phyloP scores from a whole-genome alignment of 2,329 filamentous ascomycete species.

The Colletotrichum agaves region DNA sequence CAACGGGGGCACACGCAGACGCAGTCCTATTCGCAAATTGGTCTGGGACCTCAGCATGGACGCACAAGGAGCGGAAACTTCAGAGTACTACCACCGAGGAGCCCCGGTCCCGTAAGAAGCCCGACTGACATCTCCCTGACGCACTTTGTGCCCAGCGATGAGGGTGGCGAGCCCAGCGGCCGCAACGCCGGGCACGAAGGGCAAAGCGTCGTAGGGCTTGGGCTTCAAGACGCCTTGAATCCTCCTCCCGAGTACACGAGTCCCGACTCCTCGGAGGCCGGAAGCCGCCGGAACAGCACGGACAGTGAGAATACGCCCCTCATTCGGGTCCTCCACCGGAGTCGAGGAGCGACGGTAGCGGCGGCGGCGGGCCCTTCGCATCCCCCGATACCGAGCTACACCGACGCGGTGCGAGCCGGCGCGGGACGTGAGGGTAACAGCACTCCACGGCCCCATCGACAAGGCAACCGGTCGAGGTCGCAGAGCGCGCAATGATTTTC shows the following conservation, averaged over 20 bases:
- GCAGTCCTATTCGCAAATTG: slow-evolving; percentile 48
- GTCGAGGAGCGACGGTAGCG: slow-evolving; percentile 60
- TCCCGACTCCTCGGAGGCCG: slow-evolving; percentile 68
- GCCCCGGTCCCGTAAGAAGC: slow-evolving; percentile 87
- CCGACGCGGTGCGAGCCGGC: slow-evolving; percentile 74
- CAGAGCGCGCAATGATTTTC: slow-evolving; percentile 38
- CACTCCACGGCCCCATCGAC: slow-evolving; percentile 39
- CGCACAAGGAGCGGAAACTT: slow-evolving; percentile 83
- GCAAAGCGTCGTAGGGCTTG: slow-evolving; percentile 52
- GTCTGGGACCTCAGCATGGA: slow-evolving; percentile 71
- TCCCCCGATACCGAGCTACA: slow-evolving; percentile 86
- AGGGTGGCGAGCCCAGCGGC: slow-evolving; percentile 76
- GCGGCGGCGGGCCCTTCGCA: slow-evolving; percentile 46
- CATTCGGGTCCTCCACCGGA: slow-evolving; percentile 62
- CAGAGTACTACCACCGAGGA: slow-evolving; percentile 79
- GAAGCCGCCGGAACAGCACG: slow-evolving; percentile 66
- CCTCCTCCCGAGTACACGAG: slow-evolving; percentile 80
- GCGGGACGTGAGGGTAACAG: slow-evolving; percentile 59
- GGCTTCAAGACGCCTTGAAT: slow-evolving; percentile 66
- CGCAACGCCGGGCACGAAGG: slow-evolving; percentile 41
- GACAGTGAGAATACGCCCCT: slow-evolving; percentile 67
- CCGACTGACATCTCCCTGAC: slow-evolving; percentile 97
- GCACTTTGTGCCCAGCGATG: slow-evolving; percentile 78
- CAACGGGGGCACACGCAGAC: slow-evolving; percentile 58
- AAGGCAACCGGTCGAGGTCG: slow-evolving; percentile 37